Conservation (phyloP, 352 stramenopile species). For the Stramenopiles sp. region DNA sequence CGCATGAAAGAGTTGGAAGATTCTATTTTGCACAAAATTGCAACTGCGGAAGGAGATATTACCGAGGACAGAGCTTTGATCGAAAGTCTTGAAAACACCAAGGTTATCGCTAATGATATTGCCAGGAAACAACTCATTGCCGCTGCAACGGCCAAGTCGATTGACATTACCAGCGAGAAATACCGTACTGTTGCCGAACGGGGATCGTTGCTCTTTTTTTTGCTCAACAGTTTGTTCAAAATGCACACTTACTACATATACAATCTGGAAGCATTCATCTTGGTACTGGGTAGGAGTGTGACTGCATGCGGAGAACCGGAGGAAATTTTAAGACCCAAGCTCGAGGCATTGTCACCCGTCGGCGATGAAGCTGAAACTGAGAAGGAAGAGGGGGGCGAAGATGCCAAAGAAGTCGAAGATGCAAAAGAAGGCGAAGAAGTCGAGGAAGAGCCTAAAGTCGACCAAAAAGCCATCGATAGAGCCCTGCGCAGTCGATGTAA, state of each 20-base stretch:
- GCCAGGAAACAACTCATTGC: slow-evolving; percentile 5
- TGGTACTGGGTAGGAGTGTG: slow-evolving; percentile 45
- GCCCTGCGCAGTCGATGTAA: background rate
- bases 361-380: slow-evolving; percentile 21
- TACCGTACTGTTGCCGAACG: slow-evolving; percentile 76
- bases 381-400: slow-evolving; percentile 17
- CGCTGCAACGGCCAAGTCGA: slow-evolving; percentile 29
- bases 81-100: slow-evolving; percentile 79
- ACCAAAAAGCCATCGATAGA: background rate
- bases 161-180: slow-evolving; percentile 79
- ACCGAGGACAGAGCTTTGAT: slow-evolving; percentile 90
- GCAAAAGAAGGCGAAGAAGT: slow-evolving; percentile 40
- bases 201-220: slow-evolving; percentile 78
- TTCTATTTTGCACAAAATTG: slow-evolving; percentile 76
- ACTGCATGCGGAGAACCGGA: slow-evolving; percentile 13
- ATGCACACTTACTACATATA: slow-evolving; percentile 93
- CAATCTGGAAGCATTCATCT: slow-evolving; percentile 79
- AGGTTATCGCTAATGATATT: slow-evolving; percentile 53
- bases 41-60: slow-evolving; percentile 85
- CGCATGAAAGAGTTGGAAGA: slow-evolving; percentile 85
- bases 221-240: slow-evolving; percentile 90
- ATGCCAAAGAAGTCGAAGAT: slow-evolving; percentile 25
- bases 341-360: slow-evolving; percentile 18
- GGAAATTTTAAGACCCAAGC: slow-evolving; percentile 14
- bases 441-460: no score